Base-by-base conservation (phyloP, 1,139 yeast species). In the Yarrowia galli region DNA sequence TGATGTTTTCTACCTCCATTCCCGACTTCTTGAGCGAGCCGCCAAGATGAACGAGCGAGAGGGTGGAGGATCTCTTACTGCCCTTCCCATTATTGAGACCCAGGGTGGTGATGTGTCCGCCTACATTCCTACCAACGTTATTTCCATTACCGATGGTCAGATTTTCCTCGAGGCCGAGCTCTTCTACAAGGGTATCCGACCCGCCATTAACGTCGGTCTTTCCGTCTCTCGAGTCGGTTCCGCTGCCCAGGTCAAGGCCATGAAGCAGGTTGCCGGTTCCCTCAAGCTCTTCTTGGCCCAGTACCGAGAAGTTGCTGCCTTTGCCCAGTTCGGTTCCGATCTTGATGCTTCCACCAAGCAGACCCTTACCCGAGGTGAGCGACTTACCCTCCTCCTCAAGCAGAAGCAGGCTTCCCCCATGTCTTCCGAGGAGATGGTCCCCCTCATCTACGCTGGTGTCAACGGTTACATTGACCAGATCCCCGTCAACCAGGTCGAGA, bases 141-240 rank as follows among this genome's bases (percentile, higher is more conserved):
- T 92, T 86, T 92, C 97, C 84, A 92, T 92, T 82, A 92, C 97
- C 72, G 97, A 92, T 81, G 97, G 97, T 82, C 97, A 92, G 86
- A 92, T 92, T 82, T 92, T 92, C 96, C 89, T 92, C 88, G 98
- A 92, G 87, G 96, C 98, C 82, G 99, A 95, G 86, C 89, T 95
- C 83, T 95, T 95, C 96, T 92, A 95, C 95, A 95, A 93, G 89
- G 99, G 99, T 92, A 93, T 95, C 83, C 92, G 99, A 89, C 99
- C 99, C 81, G 98, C 99, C 79, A 95, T 95, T 80, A 95, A 95
- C 84, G 98, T 95, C 83, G 99, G 99, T 93, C 89, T 95, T 81
- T 95, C 99, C 79, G 99, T 95, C 79, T 95, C 99, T 79, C 97
- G 99, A 89, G 99, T 95, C 87, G 99, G 99, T 86, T 95, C 99